Evolutionary conservation across 2,329 filamentous ascomycete species (phyloP).

Genomic region (Penicillium brevicompactum): DNA sequence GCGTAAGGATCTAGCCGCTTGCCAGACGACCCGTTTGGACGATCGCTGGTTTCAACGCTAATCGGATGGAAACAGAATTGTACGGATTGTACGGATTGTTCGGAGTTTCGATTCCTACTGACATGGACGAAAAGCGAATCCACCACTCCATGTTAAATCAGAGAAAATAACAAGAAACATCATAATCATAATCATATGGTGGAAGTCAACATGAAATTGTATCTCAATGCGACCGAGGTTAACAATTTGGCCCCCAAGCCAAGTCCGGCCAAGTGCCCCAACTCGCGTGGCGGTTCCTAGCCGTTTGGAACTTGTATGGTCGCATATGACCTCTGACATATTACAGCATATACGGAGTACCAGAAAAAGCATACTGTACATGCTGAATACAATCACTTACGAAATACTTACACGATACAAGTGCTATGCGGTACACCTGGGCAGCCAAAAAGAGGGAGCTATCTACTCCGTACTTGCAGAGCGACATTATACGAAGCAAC

Average conservation of each 20-base stretch:
- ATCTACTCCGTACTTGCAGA: no score
- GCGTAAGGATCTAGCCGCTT: neutral
- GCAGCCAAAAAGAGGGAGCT: no score
- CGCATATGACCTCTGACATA: no score
- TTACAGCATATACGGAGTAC: neutral
- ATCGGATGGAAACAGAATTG: neutral
- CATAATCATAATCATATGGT: no score
- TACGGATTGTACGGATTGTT: neutral
- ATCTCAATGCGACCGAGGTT: neutral
- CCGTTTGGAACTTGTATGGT: neutral
- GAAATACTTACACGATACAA: neutral
- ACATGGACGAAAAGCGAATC: neutral
- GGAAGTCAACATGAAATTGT: neutral
- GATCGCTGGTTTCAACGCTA: neutral
- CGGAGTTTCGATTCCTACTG: neutral
- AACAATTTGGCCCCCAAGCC: conserved; percentile 7
- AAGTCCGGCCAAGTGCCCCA: neutral
- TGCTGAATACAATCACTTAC: neutral
- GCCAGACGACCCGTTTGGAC: neutral
- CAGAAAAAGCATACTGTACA: neutral
- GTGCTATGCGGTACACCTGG: neutral
- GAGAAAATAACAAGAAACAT: no score
- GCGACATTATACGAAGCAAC: no score
- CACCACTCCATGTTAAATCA: no score
- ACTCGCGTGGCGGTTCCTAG: neutral